phyloP scores from a whole-genome alignment of 352 stramenopile genomes.

The Achlya hypogyna region DNA sequence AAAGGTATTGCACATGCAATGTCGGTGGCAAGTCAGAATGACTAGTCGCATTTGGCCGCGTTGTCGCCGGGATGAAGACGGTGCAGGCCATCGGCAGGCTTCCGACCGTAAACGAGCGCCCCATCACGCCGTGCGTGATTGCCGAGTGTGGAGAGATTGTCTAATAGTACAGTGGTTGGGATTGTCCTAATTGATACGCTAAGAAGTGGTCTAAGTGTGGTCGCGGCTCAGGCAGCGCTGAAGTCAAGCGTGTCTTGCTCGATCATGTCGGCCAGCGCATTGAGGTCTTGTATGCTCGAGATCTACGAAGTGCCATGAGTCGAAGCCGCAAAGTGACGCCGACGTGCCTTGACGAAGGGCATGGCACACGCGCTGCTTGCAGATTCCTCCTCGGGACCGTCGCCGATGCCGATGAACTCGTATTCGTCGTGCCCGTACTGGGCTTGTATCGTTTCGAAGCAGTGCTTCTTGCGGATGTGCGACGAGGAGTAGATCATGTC shows the following conservation, averaged over 20 bases:
- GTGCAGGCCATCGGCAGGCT: conserved; percentile 41
- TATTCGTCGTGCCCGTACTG: conserved; percentile 36
- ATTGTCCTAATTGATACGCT: not conserved
- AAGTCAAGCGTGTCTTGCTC: not conserved
- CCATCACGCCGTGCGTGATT: conserved; percentile 55
- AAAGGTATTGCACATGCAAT: conserved; percentile 34
- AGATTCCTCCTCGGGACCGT: conserved; percentile 69
- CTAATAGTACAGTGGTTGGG: too few relatives aligned
- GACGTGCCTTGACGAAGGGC: conserved; percentile 65
- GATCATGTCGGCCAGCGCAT: conserved; percentile 1
- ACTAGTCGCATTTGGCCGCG: conserved; percentile 62
- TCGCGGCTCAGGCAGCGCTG: not conserved
- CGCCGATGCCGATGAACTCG: conserved; percentile 68
- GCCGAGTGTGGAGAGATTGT: conserved; percentile 51
- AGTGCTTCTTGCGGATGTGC: conserved; percentile 65
- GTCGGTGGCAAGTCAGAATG: not conserved
- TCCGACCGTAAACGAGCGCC: conserved; percentile 43
- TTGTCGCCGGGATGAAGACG: conserved; percentile 51
- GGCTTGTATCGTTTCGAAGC: conserved; percentile 64
- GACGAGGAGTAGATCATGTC: conserved; percentile 68
- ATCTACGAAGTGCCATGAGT: conserved; percentile 6
- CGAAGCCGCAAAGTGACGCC: conserved; percentile 21
- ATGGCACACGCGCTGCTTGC: conserved; percentile 57
- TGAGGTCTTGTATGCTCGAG: not conserved
- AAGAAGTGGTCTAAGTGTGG: not conserved